A percentile compares a stretch with the other conserved stretches of the same genome.
Conservation (phyloP, 2,329 filamentous ascomycete species). For the Colletotrichum sp. region DNA sequence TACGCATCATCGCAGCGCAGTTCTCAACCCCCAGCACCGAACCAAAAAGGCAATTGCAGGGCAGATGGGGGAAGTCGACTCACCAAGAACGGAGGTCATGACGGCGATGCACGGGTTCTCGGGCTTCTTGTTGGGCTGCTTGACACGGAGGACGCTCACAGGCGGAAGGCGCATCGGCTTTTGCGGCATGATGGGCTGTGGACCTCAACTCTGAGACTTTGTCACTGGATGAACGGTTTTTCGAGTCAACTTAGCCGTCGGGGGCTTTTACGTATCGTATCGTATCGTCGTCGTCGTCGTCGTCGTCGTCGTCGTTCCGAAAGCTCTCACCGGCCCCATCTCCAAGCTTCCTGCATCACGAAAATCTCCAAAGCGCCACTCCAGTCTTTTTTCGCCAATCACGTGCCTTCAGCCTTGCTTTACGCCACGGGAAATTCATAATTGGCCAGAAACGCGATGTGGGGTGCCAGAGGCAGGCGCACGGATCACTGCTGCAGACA, state of each 20-base stretch:
- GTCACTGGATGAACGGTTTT: rapidly evolving
- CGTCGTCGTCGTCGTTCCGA: background rate
- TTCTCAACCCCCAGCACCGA: background rate
- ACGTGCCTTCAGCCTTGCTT: background rate
- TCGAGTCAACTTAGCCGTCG: background rate
- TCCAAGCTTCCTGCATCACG: background rate
- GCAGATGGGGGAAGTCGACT: slow-evolving; percentile 25
- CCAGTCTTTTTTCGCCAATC: background rate
- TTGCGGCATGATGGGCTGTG: slow-evolving; percentile 48
- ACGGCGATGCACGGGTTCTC: slow-evolving; percentile 59
- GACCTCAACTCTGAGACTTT: background rate
- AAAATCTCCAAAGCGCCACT: slow-evolving; percentile 4
- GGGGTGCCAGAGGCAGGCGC: background rate
- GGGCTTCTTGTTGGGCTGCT: slow-evolving; percentile 53
- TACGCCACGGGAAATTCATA: background rate
- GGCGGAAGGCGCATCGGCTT: slow-evolving; percentile 64
- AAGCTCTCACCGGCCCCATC: background rate
- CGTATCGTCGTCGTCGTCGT: background rate
- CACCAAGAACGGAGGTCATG: slow-evolving; percentile 65
- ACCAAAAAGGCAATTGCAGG: background rate
- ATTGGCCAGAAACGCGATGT: background rate
- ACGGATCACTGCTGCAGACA: background rate
- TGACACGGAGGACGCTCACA: slow-evolving; percentile 58
- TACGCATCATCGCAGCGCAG: background rate
- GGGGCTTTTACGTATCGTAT: background rate